phyloP scores from a whole-genome alignment of 495 filamentous ascomycete species.

The Barbatosphaeria neglecta region DNA sequence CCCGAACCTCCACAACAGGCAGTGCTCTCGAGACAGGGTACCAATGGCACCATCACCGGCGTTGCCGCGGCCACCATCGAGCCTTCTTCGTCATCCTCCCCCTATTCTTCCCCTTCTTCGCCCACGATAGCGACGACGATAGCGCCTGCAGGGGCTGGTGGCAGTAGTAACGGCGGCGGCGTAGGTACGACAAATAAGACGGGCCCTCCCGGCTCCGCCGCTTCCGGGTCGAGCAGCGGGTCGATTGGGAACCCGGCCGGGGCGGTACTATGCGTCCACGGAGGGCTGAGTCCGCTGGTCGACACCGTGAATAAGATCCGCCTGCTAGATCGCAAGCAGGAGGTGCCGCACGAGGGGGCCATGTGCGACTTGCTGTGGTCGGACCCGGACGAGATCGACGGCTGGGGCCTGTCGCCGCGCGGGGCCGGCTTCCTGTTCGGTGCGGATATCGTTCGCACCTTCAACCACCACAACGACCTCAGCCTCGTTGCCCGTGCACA shows the following conservation, averaged over 20 bases:
- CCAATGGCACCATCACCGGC: too few relatives aligned
- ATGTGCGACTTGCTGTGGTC: conserved; percentile 99
- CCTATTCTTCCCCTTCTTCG: too few relatives aligned
- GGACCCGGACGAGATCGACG: conserved; percentile 96
- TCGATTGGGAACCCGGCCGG: conserved; percentile 56
- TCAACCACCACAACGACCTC: conserved; percentile 88
- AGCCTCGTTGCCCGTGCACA: conserved; percentile 88
- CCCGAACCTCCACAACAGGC: too few relatives aligned
- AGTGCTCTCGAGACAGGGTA: too few relatives aligned
- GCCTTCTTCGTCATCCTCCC: too few relatives aligned
- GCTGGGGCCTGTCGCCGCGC: conserved; percentile 89
- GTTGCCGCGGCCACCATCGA: too few relatives aligned
- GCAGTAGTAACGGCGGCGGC: neutral
- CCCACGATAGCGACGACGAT: too few relatives aligned
- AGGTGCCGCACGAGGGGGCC: conserved; percentile 94
- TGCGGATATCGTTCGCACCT: conserved; percentile 87
- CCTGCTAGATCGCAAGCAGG: conserved; percentile 89
- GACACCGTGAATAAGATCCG: conserved; percentile 95
- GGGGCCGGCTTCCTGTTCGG: conserved; percentile 96
- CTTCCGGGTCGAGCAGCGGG: conserved; percentile 53
- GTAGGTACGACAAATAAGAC: conserved; percentile 28
- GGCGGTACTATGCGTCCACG: conserved; percentile 90
- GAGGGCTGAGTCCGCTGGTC: conserved; percentile 80
- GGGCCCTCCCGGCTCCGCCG: conserved; percentile 70
- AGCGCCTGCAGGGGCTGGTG: too few relatives aligned